Percentiles rank a stretch among this genome's conserved stretches.
Conservation (phyloP, 73 alveolate species). For the Strombidium stylifer region DNA sequence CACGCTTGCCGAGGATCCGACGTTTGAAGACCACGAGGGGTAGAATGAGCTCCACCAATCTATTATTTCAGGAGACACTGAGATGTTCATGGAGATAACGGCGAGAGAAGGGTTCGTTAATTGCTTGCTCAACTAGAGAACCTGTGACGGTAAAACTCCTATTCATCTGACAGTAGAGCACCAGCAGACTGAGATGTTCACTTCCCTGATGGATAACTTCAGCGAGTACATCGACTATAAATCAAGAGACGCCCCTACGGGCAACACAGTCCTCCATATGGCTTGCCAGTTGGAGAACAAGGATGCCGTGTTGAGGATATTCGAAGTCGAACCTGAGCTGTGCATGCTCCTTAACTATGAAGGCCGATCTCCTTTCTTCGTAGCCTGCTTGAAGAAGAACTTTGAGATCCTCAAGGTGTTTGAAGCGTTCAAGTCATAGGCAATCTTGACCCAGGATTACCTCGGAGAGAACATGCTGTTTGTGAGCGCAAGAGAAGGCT, state of each 20-base stretch:
- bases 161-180: constrained; percentile 53
- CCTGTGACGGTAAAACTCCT: constrained; percentile 56
- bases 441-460: constrained; percentile 23
- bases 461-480: constrained; percentile 61
- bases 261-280: constrained; percentile 50
- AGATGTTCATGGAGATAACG: constrained; percentile 1
- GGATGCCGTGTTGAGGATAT: constrained; percentile 15
- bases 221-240: too few species aligned
- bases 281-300: constrained; percentile 42
- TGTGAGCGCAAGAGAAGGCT: constrained; percentile 52
- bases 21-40: constrained; percentile 40
- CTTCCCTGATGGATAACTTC: constrained; percentile 22
- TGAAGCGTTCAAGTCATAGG: constrained; percentile 19
- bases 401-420: constrained; percentile 24
- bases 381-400: constrained; percentile 36
- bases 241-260: too few species aligned
- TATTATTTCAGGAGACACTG: constrained; percentile 23
- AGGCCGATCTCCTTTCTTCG: constrained; percentile 48
- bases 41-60: constrained; percentile 47
- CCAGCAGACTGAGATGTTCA: constrained; percentile 31
- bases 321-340: constrained; percentile 18
- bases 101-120: background rate
- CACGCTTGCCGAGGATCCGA: constrained; percentile 23
- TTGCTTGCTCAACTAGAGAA: constrained; percentile 8
- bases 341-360: too few species aligned